Evolutionary conservation across 2,329 filamentous ascomycete genomes (phyloP).

Genomic region (Fusarium armeniacum): DNA sequence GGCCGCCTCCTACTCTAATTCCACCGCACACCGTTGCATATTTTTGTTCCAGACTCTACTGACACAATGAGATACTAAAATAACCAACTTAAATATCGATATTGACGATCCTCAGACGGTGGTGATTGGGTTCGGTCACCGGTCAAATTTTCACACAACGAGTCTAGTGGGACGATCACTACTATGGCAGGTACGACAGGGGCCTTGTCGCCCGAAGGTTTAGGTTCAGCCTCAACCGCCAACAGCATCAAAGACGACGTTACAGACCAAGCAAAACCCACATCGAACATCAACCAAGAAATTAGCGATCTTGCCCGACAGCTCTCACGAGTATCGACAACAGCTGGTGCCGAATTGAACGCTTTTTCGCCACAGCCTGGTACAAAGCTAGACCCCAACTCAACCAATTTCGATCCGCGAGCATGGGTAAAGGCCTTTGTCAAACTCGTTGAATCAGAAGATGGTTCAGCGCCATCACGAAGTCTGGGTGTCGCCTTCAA

Average conservation of each 20-base stretch:
- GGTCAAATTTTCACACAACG: neutral
- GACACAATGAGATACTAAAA: neutral
- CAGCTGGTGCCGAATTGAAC: slow-evolving; percentile 30
- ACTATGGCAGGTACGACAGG: slow-evolving; percentile 4
- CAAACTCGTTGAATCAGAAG: slow-evolving; percentile 47
- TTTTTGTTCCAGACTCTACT: neutral
- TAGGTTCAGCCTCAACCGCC: slow-evolving; percentile 21
- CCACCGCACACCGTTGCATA: neutral
- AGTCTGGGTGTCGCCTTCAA: slow-evolving; percentile 50
- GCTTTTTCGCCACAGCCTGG: slow-evolving; percentile 43
- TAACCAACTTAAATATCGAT: neutral
- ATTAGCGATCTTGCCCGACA: slow-evolving; percentile 37
- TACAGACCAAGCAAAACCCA: neutral
- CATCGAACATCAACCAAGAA: neutral
- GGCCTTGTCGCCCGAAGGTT: neutral
- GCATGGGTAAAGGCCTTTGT: slow-evolving; percentile 50
- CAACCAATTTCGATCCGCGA: slow-evolving; percentile 46
- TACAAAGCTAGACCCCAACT: slow-evolving; percentile 45
- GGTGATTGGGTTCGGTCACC: neutral
- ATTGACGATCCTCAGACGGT: neutral
- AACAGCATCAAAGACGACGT: slow-evolving; percentile 8
- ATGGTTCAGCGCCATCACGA: slow-evolving; percentile 41
- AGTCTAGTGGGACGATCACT: neutral
- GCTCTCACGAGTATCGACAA: slow-evolving; percentile 29
- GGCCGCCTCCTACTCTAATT: neutral